These are phyloP conservation scores for Lodderomyces parapsilosis DNA, from an alignment of 1,139 yeast genomes.

Conservation along the genomic window DNA sequence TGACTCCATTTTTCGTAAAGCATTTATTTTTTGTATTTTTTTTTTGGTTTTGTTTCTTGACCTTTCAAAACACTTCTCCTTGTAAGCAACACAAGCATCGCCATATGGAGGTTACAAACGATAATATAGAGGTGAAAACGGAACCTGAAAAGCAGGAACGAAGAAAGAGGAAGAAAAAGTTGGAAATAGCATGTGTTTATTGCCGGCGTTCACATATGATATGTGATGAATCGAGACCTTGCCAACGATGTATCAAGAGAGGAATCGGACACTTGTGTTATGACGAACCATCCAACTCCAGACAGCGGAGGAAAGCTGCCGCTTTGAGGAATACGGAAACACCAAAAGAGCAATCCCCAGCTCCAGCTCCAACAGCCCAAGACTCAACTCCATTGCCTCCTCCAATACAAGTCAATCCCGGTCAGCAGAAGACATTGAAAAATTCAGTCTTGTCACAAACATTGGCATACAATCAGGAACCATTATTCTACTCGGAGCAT, in stretches of 20 bases:
- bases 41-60: neutral
- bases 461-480: constrained; percentile 58
- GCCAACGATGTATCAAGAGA: constrained; percentile 82
- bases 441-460: constrained; percentile 44
- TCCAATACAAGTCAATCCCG: constrained; percentile 9
- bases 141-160: constrained; percentile 5
- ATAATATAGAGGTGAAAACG: neutral
- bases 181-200: constrained; percentile 78
- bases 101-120: constrained; percentile 2
- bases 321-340: constrained; percentile 18
- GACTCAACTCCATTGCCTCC: constrained; percentile 6
- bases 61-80: neutral
- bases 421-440: constrained; percentile 14
- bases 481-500: constrained; percentile 84
- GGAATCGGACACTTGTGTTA: constrained; percentile 88
- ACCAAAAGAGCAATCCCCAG: constrained; percentile 9
- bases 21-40: neutral
- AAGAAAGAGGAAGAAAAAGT: constrained; percentile 46
- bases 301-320: constrained; percentile 44
- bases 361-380: constrained; percentile 11
- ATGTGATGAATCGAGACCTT: constrained; percentile 85
- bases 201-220: constrained; percentile 95
- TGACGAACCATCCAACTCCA: constrained; percentile 61
- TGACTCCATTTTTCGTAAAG: neutral
- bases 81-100: neutral